phyloP scores from a whole-genome alignment of 352 stramenopile species.

The Pythium sukuiense region DNA sequence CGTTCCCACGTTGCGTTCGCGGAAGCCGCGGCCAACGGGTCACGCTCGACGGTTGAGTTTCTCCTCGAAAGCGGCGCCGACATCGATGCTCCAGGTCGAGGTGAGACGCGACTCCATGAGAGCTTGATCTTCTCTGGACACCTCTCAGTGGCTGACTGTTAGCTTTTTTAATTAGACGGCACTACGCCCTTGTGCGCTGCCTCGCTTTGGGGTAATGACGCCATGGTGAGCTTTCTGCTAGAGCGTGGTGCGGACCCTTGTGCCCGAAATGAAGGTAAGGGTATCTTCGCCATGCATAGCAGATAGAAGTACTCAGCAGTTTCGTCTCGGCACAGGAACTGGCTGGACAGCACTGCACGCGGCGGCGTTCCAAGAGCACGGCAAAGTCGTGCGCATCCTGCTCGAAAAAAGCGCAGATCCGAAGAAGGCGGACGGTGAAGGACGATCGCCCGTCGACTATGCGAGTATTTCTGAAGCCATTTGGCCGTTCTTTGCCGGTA shows the following conservation, averaged over 20 bases:
- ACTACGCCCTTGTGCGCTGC: slow-evolving; percentile 40
- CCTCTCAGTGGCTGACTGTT: not conserved
- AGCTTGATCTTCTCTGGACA: not conserved
- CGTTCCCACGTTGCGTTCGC: slow-evolving; percentile 38
- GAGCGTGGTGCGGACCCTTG: slow-evolving; percentile 28
- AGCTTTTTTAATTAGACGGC: slow-evolving; percentile 25
- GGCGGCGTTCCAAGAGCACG: slow-evolving; percentile 43
- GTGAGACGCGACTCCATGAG: slow-evolving; percentile 7
- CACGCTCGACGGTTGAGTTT: slow-evolving; percentile 39
- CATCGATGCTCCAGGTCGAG: slow-evolving; percentile 35
- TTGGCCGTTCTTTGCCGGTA: slow-evolving; percentile 43
- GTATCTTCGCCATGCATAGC: not conserved
- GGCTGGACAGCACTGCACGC: slow-evolving; percentile 42
- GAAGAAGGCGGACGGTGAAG: slow-evolving; percentile 30
- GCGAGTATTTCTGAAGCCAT: slow-evolving; percentile 45
- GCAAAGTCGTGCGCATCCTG: slow-evolving; percentile 38
- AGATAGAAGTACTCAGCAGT: not conserved
- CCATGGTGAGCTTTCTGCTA: slow-evolving; percentile 38
- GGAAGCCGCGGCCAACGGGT: slow-evolving; percentile 38
- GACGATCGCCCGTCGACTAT: slow-evolving; percentile 35
- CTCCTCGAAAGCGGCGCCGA: slow-evolving; percentile 36
- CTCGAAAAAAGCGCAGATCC: slow-evolving; percentile 36
- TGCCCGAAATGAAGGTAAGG: slow-evolving; percentile 33
- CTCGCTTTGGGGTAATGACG: slow-evolving; percentile 38
- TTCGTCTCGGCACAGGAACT: slow-evolving; percentile 18